These are phyloP conservation scores for Suaeda aralocaspica DNA, from an alignment of 148 eudicot genomes.

Conservation along the genomic window DNA sequence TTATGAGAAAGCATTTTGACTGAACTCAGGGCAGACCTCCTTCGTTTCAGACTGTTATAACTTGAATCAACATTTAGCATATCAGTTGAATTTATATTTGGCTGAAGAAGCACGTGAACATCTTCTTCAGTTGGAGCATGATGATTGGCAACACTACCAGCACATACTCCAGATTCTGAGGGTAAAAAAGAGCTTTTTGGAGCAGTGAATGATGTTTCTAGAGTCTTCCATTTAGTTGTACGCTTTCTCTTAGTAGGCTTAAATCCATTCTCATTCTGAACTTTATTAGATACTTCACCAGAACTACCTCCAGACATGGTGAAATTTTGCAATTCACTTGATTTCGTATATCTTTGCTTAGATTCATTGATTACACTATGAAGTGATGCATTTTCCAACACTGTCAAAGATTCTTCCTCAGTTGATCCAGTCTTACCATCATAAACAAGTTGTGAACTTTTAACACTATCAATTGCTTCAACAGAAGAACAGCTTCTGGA, in stretches of 20 bases:
- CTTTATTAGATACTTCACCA: conserved; percentile 11
- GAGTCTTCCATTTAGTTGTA: conserved; percentile 29
- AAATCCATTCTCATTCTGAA: conserved; percentile 19
- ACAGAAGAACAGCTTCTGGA: conserved; percentile 46
- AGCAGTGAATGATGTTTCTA: conserved; percentile 25
- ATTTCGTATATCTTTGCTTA: conserved; percentile 27
- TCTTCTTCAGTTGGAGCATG: conserved; percentile 24
- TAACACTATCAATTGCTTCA: conserved; percentile 43
- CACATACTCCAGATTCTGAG: conserved; percentile 23
- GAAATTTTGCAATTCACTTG: conserved; percentile 25
- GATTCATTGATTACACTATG: conserved; percentile 34
- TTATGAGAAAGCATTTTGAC: conserved; percentile 30
- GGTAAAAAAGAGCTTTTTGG: conserved; percentile 23
- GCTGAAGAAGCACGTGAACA: conserved; percentile 20
- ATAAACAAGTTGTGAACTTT: conserved; percentile 28
- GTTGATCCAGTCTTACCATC: conserved; percentile 25
- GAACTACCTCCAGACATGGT: conserved; percentile 19
- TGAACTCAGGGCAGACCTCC: conserved; percentile 31
- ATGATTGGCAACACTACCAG: conserved; percentile 22
- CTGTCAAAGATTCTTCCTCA: conserved; percentile 28
- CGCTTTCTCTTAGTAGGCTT: conserved; percentile 31
- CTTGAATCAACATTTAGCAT: conserved; percentile 23
- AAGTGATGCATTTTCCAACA: conserved; percentile 23
- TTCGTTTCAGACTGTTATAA: conserved; percentile 20
- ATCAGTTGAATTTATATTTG: conserved; percentile 24